Conservation (phyloP, 2,329 filamentous ascomycete species). For the Akanthomyces muscarius region DNA sequence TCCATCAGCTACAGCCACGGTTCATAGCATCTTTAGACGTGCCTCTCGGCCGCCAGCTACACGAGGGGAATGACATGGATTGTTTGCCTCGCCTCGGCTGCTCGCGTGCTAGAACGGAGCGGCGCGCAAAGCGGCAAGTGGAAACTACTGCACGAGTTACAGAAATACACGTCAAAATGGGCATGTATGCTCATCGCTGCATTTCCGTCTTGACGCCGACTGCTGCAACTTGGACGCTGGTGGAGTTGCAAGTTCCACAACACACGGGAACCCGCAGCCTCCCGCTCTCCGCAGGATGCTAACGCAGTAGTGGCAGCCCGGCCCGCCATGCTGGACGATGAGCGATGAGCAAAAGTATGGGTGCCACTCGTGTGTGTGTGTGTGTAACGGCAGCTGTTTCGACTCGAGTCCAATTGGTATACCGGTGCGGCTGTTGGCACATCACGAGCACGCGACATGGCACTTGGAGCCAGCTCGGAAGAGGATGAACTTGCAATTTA, state of each 20-base stretch:
- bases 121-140: not conserved
- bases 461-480: not conserved
- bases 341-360: not conserved
- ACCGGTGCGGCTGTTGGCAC: not conserved
- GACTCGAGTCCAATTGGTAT: not conserved
- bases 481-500: not conserved
- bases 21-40: not conserved
- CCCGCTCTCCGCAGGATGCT: constrained; percentile 10
- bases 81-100: constrained; percentile 1
- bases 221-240: constrained; percentile 8
- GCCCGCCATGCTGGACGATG: constrained; percentile 8
- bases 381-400: not conserved
- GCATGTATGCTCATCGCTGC: not conserved
- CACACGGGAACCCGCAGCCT: constrained; percentile 16
- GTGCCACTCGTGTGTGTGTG: not conserved
- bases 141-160: not conserved
- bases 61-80: not conserved
- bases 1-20: not conserved
- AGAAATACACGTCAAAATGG: not conserved
- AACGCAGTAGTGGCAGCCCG: constrained; percentile 14
- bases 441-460: not conserved
- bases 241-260: constrained; percentile 15
- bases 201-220: not conserved
- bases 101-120: not conserved
- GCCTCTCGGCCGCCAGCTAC: not conserved